Conservation (phyloP, 1,284 basidiomycete species). For the Trametes pubescens region DNA sequence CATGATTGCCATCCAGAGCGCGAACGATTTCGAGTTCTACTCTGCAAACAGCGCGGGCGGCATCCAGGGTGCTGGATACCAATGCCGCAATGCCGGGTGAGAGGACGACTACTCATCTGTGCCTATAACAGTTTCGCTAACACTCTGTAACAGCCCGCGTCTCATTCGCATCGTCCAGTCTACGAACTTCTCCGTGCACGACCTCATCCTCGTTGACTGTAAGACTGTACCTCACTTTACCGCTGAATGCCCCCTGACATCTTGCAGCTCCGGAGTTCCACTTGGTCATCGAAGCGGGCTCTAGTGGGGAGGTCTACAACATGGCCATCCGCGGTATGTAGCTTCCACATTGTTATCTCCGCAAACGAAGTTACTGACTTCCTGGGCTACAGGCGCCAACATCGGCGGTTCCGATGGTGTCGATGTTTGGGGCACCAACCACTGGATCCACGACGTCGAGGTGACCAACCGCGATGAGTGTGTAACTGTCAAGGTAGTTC, state of each 20-base stretch:
- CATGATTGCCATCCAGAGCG: constrained; percentile 45
- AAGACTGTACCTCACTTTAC: constrained; percentile 7
- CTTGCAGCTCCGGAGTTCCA: constrained; percentile 47
- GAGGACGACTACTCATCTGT: neutral
- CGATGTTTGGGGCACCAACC: constrained; percentile 46
- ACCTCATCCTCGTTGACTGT: constrained; percentile 49
- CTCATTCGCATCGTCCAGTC: constrained; percentile 45
- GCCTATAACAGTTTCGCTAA: neutral
- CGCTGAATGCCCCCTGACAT: neutral
- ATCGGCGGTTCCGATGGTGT: constrained; percentile 48
- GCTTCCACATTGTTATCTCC: too few species aligned
- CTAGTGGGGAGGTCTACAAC: constrained; percentile 48
- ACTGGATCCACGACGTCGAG: constrained; percentile 48
- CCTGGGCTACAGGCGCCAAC: constrained; percentile 33
- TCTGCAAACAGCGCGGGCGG: constrained; percentile 47
- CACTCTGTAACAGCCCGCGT: constrained; percentile 36
- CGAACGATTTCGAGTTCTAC: constrained; percentile 48
- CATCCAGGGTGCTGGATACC: constrained; percentile 46
- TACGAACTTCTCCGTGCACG: constrained; percentile 46
- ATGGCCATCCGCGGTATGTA: constrained; percentile 44
- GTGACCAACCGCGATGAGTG: constrained; percentile 50
- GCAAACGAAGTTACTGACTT: neutral
- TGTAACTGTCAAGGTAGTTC: constrained; percentile 44
- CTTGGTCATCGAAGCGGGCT: constrained; percentile 43
- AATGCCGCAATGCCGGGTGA: constrained; percentile 46